Conservation (phyloP, 2,329 filamentous ascomycete genomes). For the Drechslerella stenobrocha region DNA sequence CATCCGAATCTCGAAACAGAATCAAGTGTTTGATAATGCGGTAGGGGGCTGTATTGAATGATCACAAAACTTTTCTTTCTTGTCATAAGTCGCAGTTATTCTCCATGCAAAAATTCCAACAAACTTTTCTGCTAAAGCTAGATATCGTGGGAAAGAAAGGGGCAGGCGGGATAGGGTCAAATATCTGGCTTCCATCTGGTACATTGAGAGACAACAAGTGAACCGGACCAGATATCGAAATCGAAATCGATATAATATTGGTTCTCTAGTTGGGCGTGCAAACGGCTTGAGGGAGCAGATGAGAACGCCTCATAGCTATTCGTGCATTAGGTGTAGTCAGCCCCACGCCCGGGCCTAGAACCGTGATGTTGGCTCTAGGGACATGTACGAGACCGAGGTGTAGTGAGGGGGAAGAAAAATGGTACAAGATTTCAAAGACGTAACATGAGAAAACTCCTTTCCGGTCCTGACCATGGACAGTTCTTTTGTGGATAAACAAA, state of each 20-base stretch:
- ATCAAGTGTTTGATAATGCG: not conserved
- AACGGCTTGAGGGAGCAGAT: not conserved
- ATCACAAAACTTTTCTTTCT: slow-evolving; percentile 3
- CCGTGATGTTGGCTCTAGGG: no score
- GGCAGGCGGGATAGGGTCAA: not conserved
- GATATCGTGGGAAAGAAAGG: not conserved
- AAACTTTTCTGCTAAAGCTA: not conserved
- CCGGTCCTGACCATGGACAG: slow-evolving; percentile 48
- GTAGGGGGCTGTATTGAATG: not conserved
- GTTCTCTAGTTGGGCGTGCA: slow-evolving; percentile 20
- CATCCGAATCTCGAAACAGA: no score
- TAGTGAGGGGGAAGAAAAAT: not conserved
- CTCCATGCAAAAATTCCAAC: not conserved
- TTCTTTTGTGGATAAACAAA: slow-evolving; percentile 40
- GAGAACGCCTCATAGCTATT: not conserved
- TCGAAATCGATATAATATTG: no score
- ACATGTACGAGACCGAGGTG: not conserved
- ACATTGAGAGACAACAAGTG: not conserved
- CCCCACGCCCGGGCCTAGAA: no score
- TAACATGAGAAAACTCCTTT: slow-evolving; percentile 42
- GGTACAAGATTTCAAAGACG: slow-evolving; percentile 2
- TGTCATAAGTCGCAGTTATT: not conserved
- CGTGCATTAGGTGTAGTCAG: not conserved
- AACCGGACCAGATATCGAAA: slow-evolving; percentile 16
- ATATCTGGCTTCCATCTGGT: not conserved